Base-by-base conservation (phyloP, 139 green algal species). In the Spirogloea muscicola region DNA sequence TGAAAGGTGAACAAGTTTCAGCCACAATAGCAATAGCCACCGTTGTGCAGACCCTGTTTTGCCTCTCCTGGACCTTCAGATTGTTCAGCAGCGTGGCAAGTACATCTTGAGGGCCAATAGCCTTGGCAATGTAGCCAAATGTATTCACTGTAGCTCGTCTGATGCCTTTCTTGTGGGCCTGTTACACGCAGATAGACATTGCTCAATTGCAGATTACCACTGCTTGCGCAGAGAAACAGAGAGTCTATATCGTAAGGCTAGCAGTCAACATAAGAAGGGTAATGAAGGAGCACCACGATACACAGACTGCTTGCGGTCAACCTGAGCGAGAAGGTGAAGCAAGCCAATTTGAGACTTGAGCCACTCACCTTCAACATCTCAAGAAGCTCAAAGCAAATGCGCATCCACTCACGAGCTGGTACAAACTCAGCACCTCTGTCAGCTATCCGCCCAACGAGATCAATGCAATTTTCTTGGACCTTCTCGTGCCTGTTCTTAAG, bases 321-420 rank as follows among this genome's bases (percentile, higher is more conserved):
- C n/a, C n/a, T n/a, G n/a, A n/a, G n/a, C n/a, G n/a, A n/a, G n/a
- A n/a, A n/a, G n/a, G n/a, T n/a, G n/a, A n/a, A n/a, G n/a, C n/a
- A n/a, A n/a, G n/a, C n/a, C n/a, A n/a, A n/a, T n/a, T n/a, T n/a
- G n/a, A n/a, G n/a, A n/a, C n/a, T n/a, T n/a, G n/a, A n/a, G n/a
- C n/a, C 80, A 36, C 57, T 3, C 57, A 65, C 57, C 42, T 95
- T 96, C 48, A 99, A 89, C 90, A 97, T 96, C 64, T 99, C 95
- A 18, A 99, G 88, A 77, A 98, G 89, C 86, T 99, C 95, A 58
- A 99, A 99, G 88, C 95, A 98, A 86, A 99, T 97, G 75, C 95
- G 91, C 94, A 99, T 99, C 95, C 95, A 99, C 86, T 99, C 95
- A 41, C 92, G 84, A 0, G 95, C 91, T n/a, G 95, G 92, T 55